Percentiles rank a stretch among this genome's conserved stretches.
Evolutionary conservation across 768 basidiomycete genomes (phyloP).

Genomic region (Leccinum olivaceopallidum): DNA sequence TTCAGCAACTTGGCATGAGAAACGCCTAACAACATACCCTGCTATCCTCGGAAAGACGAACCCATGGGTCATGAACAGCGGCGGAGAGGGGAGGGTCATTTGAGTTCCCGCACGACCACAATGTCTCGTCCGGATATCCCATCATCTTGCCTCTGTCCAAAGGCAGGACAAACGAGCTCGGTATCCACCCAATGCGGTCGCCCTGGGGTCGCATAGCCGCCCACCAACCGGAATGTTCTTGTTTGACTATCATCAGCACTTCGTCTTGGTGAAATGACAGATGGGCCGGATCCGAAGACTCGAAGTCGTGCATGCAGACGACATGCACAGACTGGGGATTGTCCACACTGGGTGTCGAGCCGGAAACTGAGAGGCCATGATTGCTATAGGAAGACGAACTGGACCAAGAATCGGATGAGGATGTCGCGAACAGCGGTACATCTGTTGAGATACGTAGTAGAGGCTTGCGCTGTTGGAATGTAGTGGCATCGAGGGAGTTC

Average conservation of each 20-base stretch:
- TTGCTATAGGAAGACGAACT: conserved; percentile 18
- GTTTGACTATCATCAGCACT: conserved; percentile 64
- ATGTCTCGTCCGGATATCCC: conserved; percentile 50
- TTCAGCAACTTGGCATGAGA: conserved; percentile 9
- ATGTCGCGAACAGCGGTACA: conserved; percentile 35
- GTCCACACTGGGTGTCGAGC: conserved; percentile 34
- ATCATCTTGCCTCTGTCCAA: conserved; percentile 36
- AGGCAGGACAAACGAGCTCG: conserved; percentile 63
- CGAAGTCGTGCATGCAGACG: conserved; percentile 69
- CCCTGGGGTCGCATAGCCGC: conserved; percentile 62
- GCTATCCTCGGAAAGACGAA: conserved; percentile 20
- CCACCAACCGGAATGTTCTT: conserved; percentile 81
- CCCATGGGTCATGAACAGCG: conserved; percentile 20
- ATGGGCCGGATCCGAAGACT: conserved; percentile 58
- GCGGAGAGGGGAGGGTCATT: conserved; percentile 14
- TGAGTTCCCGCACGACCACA: conserved; percentile 30
- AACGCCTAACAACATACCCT: conserved; percentile 12
- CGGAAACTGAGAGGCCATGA: conserved; percentile 8
- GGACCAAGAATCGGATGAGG: conserved; percentile 35
- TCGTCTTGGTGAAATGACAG: conserved; percentile 67
- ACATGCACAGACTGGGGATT: conserved; percentile 38
- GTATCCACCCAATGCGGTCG: conserved; percentile 71
- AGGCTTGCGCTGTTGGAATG: conserved; percentile 14
- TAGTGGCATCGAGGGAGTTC: background rate
- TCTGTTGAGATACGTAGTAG: conserved; percentile 34